Conservation (phyloP, 257 asterid genomes). For the Nicotiana knightiana region DNA sequence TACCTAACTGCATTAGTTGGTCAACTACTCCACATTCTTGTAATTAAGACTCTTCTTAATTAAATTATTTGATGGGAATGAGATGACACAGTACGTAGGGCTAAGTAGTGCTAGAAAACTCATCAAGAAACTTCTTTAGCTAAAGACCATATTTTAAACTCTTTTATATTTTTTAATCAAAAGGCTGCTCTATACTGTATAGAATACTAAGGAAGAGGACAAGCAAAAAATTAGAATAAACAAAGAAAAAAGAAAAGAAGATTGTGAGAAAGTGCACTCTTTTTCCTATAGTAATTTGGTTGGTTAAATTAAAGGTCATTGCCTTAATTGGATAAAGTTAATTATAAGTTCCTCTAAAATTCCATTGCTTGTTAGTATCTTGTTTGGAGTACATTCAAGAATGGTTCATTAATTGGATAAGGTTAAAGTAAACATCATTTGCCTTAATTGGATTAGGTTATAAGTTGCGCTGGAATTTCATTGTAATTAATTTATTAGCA, state of each 20-base stretch:
- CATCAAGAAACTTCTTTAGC: neutral
- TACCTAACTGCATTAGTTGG: constrained; percentile 15
- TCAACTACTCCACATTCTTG: constrained; percentile 45
- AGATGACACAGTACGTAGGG: neutral
- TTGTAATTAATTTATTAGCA: neutral
- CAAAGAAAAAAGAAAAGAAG: neutral
- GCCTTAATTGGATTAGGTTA: constrained; percentile 2
- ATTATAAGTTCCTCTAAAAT: neutral
- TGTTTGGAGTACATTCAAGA: neutral
- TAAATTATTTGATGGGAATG: neutral
- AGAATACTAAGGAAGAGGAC: neutral
- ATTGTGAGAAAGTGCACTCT: neutral
- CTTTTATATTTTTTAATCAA: neutral
- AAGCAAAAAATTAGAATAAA: neutral
- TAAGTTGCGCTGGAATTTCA: neutral
- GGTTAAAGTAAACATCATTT: neutral
- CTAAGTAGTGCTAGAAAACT: neutral
- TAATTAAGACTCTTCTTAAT: neutral
- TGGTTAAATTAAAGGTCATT: neutral
- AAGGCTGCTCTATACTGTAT: neutral
- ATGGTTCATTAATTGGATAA: neutral
- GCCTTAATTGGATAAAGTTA: neutral
- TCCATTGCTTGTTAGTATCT: neutral
- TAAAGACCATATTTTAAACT: neutral
- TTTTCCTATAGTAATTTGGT: neutral